A percentile compares a stretch with the other conserved stretches of the same genome.
Conservation (phyloP, 2,329 filamentous ascomycete genomes). For the Venturia aucupariae region DNA sequence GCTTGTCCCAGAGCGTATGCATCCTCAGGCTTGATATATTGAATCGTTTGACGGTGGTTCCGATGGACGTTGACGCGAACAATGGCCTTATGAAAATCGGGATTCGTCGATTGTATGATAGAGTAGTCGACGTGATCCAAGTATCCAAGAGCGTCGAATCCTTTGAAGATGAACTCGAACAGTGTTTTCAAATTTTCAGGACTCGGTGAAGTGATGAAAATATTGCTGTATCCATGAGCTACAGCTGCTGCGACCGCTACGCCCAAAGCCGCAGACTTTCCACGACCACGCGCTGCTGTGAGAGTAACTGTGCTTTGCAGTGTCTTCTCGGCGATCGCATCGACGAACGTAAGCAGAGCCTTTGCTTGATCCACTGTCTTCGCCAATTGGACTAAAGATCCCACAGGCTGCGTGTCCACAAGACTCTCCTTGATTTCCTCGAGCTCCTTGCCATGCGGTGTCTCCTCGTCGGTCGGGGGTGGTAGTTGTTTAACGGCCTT, state of each 20-base stretch:
- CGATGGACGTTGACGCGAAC: constrained; percentile 93
- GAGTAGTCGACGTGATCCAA: constrained; percentile 95
- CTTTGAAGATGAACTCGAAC: constrained; percentile 97
- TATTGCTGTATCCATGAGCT: constrained; percentile 95
- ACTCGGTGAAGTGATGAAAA: constrained; percentile 96
- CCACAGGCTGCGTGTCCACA: constrained; percentile 76
- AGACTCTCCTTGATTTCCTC: constrained; percentile 80
- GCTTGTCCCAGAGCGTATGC: constrained; percentile 91
- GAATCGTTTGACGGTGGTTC: constrained; percentile 92
- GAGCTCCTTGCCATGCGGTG: constrained; percentile 63
- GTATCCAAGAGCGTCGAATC: constrained; percentile 89
- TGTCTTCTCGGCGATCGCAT: constrained; percentile 93
- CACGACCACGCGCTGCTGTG: constrained; percentile 86
- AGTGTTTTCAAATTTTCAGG: constrained; percentile 98
- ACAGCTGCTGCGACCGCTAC: constrained; percentile 90
- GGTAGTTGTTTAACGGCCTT: constrained; percentile 80
- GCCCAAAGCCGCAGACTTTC: constrained; percentile 93
- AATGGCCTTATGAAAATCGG: constrained; percentile 98
- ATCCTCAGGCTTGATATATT: constrained; percentile 96
- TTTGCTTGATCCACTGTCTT: constrained; percentile 94
- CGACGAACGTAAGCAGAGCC: constrained; percentile 91
- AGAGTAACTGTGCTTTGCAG: constrained; percentile 86
- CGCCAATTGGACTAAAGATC: constrained; percentile 72
- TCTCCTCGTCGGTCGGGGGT: constrained; percentile 61
- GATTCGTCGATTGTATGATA: constrained; percentile 95